Base-by-base conservation (phyloP, 306 rosid species). In the Lagenaria siceraria region DNA sequence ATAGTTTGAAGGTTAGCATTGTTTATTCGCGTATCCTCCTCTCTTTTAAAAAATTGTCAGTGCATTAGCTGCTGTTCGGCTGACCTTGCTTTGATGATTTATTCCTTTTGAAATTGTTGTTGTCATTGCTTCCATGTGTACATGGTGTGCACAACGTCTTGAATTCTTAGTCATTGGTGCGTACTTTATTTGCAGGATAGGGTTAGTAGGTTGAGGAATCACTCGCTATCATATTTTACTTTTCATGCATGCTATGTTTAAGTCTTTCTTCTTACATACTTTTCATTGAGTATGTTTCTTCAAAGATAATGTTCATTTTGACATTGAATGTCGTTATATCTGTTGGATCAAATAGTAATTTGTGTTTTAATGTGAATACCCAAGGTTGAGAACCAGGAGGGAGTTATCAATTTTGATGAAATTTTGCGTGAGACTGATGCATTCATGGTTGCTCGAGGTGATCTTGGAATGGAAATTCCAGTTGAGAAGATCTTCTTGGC, bases 381-480 rank as follows among this genome's bases (percentile, higher is more conserved):
- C 35, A 80, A 93, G 98, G 97, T 93, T 86, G 98, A 93, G 89
- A 93, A 93, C 80, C 97, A 93, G 87, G 98, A 93, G 86, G 98
- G 98, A 74, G 98, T 91, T 68, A 54, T 93, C 85, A 93, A 93
- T 86, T 93, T 93, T 85, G 98, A 93, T 78, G 98, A 91, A 79
- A 93, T 93, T 64, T 86, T 93, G 87, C 97, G 92, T 3, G 98
- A 93, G 89, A 93, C 98, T 60, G 98, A 91, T 83, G 90, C 98
- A 51, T 93, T 89, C 88, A 93, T 93, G 98, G 97, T 93, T 84
- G 98, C 98, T 18, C 97, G 98, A 79, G 98, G 98, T 64, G 98
- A 93, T 85, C 97, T 93, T 70, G 98, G 97, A 87, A 93, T 93
- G 98, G 98, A 93, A 84, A 93, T 93, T 60, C 98, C 98, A 27